Evolutionary conservation across 148 eudicot genomes (phyloP), one percentile per base, ranked within the genome.

Genomic region (Chenopodium berlandieri): DNA sequence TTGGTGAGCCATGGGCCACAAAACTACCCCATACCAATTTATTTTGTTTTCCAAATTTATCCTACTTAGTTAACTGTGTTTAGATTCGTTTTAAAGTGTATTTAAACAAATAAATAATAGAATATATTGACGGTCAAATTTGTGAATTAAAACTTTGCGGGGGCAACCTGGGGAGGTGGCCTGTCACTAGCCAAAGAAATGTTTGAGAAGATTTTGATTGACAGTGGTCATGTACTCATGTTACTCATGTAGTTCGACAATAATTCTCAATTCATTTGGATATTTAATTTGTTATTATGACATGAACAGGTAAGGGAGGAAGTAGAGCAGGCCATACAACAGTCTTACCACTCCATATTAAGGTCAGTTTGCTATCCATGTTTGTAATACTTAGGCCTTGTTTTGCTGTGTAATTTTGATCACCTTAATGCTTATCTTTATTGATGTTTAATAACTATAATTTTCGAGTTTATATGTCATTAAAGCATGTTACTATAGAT

Each of bases 291-390:
- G 32, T 37, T 79, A 34, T 46, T 27, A 46, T 10, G 11, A 62
- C 7, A 32, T 73, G 62, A 22, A 48, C 12, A 83, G 85, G 82
- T 83, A 23, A 54, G 82, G 27, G 85, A 83, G 69, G 85, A 83
- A 76, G 78, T 50, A 13, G 40, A 73, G 54, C 73, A 78, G 63
- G 78, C 40, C 48, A 16, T 83, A 31, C 68, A 37, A 68, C 73
- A 31, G 4, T 54, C 52, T 73, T 23, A n/a, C 27, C 78, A 25
- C 52, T 80, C 62, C 40, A 27, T 73, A 40, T n/a, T 47, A 27
- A 73, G 82, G 82, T 80, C 62, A 73, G 77, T 73, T 60, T 27
- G 40, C 60, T 72, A 44, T 34, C 64, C 12, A 48, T 67, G 64
- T 5, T 17, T 62, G 1, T 27, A 8, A 56, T 14, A 54, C 4